A percentile compares a stretch with the other conserved stretches of the same genome.
phyloP scores from a whole-genome alignment of 2,329 filamentous ascomycete genomes.

The Neonectria faginata region DNA sequence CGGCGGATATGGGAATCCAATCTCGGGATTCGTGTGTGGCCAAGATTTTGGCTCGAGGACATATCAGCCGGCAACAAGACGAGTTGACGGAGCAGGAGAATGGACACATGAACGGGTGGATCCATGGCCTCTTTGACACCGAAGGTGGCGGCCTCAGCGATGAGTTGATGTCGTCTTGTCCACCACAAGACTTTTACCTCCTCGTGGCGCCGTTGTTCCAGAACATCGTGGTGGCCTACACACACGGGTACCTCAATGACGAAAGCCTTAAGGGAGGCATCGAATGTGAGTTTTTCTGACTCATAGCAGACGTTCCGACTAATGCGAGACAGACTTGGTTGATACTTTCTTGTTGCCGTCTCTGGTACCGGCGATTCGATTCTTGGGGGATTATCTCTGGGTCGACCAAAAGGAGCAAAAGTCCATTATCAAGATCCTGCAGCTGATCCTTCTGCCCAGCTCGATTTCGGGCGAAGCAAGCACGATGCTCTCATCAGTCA shows the following conservation, averaged over 20 bases:
- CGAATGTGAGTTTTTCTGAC: slow-evolving; percentile 68
- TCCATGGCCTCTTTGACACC: slow-evolving; percentile 80
- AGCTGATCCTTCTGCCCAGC: slow-evolving; percentile 76
- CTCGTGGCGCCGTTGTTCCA: slow-evolving; percentile 82
- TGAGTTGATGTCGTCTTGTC: slow-evolving; percentile 84
- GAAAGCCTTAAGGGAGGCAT: slow-evolving; percentile 80
- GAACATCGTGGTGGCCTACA: slow-evolving; percentile 78
- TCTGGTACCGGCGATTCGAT: slow-evolving; percentile 78
- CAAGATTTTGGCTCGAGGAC: slow-evolving; percentile 71
- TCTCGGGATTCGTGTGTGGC: slow-evolving; percentile 74
- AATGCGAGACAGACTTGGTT: slow-evolving; percentile 69
- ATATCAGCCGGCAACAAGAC: slow-evolving; percentile 66
- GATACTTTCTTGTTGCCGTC: slow-evolving; percentile 86
- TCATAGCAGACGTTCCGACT: slow-evolving; percentile 14
- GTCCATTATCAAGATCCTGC: slow-evolving; percentile 77
- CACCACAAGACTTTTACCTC: slow-evolving; percentile 84
- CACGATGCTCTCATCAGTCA: slow-evolving; percentile 76
- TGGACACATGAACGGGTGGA: slow-evolving; percentile 77
- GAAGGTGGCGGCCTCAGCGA: slow-evolving; percentile 81
- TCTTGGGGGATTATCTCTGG: slow-evolving; percentile 77
- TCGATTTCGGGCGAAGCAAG: slow-evolving; percentile 78
- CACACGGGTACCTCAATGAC: slow-evolving; percentile 72
- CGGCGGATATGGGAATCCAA: slow-evolving; percentile 72
- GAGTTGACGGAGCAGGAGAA: slow-evolving; percentile 74
- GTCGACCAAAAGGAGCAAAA: slow-evolving; percentile 74